Evolutionary conservation across 1,284 basidiomycete species (phyloP), one percentile per base, ranked within the genome.

Genomic region (Termitomyces sp.): DNA sequence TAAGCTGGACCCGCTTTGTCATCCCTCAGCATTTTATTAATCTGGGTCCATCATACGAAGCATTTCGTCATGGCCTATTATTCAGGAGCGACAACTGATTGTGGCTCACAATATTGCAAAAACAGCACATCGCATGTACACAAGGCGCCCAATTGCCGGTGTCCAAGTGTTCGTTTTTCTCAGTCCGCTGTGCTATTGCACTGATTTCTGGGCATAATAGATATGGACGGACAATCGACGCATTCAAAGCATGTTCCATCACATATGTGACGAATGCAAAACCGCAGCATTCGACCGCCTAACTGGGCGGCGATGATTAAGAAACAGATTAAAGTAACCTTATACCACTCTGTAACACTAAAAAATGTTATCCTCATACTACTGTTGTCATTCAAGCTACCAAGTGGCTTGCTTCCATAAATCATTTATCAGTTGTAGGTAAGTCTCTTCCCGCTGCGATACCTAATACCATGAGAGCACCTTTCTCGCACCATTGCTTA

Each of bases 11-110:
- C 36, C 56, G 48, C 40, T 46, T 30, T 43, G 59, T 40, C 15
- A 43, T 43, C 57, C 17, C 47, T 43, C 40, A 15, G 36, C 46
- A 10, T 47, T 21, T 34, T 39, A 33, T 33, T 60, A 19, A 56
- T 44, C 30, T 26, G 48, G 12, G 10, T 26, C 12, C 9, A 24
- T 36, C 49, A 45, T 38, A 5, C 31, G 21, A 59, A 84, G 80
- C 82, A 86, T 67, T 86, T 83, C 64, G 75, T 84, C 47, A 72
- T 73, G 40, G 64, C 74, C 24, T 75, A 76, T 58, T 71, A 74
- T 54, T 68, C 69, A 12, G 72, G 72, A 26, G 64, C 67, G 48
- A 67, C 61, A 45, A 59, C 57, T 41, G 72, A 75, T 59, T 75
- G 73, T 54, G 58, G 62, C 40, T 59, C 59, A 24, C 51, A 60